Percentiles rank a stretch among this genome's conserved stretches.
phyloP scores from a whole-genome alignment of 768 basidiomycete species.

The Suillus subluteus region DNA sequence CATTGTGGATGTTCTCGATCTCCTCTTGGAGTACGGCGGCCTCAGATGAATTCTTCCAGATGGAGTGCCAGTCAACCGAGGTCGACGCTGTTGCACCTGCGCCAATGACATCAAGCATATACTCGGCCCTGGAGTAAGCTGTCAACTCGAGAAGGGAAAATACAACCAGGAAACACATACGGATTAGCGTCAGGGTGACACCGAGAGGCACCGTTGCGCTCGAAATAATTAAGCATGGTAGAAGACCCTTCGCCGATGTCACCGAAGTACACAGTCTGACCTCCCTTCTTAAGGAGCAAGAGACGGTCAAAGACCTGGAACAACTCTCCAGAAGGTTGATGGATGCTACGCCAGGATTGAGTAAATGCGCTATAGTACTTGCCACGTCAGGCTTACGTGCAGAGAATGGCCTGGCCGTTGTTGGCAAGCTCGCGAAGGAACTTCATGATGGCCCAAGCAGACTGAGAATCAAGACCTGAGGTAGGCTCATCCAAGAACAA shows the following conservation, averaged over 20 bases:
- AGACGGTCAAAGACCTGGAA: conserved; percentile 87
- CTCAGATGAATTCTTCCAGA: conserved; percentile 81
- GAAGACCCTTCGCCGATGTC: conserved; percentile 78
- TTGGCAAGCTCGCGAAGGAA: conserved; percentile 84
- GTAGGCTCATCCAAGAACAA: conserved; percentile 48
- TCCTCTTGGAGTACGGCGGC: conserved; percentile 43
- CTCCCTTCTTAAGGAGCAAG: conserved; percentile 72
- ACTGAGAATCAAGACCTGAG: conserved; percentile 61
- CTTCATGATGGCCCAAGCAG: conserved; percentile 81
- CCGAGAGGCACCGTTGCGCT: conserved; percentile 61
- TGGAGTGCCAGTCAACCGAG: conserved; percentile 82
- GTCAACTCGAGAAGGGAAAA: neutral
- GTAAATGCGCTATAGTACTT: neutral
- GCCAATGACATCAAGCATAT: conserved; percentile 86
- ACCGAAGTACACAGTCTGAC: conserved; percentile 93
- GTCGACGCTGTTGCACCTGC: conserved; percentile 77
- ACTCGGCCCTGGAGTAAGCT: conserved; percentile 46
- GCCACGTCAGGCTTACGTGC: conserved; percentile 45
- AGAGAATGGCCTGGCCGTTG: conserved; percentile 87
- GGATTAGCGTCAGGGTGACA: conserved; percentile 84
- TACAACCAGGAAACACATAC: conserved; percentile 34
- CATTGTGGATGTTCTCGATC: conserved; percentile 50
- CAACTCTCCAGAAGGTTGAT: conserved; percentile 83
- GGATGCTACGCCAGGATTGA: conserved; percentile 44
- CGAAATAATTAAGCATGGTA: conserved; percentile 76